Conservation (phyloP, 1,139 yeast genomes). For the Candida gigantensis region DNA sequence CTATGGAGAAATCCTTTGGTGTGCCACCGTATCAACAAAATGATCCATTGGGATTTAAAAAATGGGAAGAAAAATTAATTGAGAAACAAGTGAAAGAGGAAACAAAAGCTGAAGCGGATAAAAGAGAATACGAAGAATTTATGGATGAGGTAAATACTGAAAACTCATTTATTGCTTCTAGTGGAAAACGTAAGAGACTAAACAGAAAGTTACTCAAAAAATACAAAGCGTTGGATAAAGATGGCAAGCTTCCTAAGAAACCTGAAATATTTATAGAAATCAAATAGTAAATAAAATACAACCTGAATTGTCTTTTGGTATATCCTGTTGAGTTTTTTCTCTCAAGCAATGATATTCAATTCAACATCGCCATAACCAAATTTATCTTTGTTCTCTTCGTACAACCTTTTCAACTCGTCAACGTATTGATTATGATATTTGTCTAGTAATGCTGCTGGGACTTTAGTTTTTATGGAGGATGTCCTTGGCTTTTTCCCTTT, state of each 20-base stretch:
- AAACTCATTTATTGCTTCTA: constrained; percentile 21
- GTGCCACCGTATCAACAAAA: constrained; percentile 35
- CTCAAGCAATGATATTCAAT: constrained; percentile 46
- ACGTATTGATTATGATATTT: constrained; percentile 74
- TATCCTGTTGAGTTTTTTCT: too few species aligned
- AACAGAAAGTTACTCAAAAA: constrained; percentile 33
- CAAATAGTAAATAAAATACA: too few species aligned
- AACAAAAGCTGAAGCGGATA: constrained; percentile 17
- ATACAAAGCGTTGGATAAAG: constrained; percentile 28
- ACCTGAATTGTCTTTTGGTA: too few species aligned
- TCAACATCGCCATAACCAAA: constrained; percentile 55
- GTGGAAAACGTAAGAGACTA: constrained; percentile 31
- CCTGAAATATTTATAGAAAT: background rate
- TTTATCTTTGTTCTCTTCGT: constrained; percentile 65
- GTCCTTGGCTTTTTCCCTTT: constrained; percentile 12
- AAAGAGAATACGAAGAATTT: constrained; percentile 18
- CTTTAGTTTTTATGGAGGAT: constrained; percentile 24
- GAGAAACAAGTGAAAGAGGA: constrained; percentile 21
- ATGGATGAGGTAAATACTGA: constrained; percentile 20
- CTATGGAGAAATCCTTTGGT: constrained; percentile 37
- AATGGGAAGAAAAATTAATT: constrained; percentile 37
- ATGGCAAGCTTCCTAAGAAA: constrained; percentile 22
- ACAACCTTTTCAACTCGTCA: constrained; percentile 64
- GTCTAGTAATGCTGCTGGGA: constrained; percentile 53
- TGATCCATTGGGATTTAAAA: constrained; percentile 31